phyloP scores from a whole-genome alignment of 192 early-diverging fungal species.

The Umbelopsis ramanniana region DNA sequence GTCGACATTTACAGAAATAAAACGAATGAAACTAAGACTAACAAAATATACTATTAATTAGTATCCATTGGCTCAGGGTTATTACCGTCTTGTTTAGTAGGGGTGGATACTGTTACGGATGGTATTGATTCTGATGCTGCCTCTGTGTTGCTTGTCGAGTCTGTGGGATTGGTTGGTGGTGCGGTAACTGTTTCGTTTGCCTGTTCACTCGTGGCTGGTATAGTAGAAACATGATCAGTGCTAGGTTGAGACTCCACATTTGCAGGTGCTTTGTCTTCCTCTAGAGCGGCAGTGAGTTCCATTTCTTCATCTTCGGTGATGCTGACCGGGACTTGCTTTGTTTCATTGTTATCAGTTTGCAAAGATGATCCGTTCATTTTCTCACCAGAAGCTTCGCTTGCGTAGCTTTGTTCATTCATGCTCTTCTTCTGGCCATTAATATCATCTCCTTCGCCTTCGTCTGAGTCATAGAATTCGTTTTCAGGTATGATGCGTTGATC shows the following conservation, averaged over 20 bases:
- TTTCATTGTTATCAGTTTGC: neutral
- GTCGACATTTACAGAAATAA: too few relatives aligned
- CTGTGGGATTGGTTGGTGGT: neutral
- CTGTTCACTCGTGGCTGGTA: neutral
- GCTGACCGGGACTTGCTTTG: neutral
- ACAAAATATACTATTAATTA: too few relatives aligned
- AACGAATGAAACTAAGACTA: too few relatives aligned
- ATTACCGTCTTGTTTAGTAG: too few relatives aligned
- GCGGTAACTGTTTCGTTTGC: neutral
- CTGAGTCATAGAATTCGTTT: constrained; percentile 79
- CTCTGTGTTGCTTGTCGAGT: neutral
- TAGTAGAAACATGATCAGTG: neutral
- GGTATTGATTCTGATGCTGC: too few relatives aligned
- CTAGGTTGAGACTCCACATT: too few relatives aligned
- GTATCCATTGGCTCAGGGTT: too few relatives aligned
- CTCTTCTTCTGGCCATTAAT: constrained; percentile 9
- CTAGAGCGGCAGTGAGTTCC: constrained; percentile 26
- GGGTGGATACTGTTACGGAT: too few relatives aligned
- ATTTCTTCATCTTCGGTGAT: constrained; percentile 37
- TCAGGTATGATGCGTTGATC: constrained; percentile 71
- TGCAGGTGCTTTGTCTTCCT: constrained; percentile 13
- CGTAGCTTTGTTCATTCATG: constrained; percentile 33
- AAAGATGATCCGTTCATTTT: constrained; percentile 14
- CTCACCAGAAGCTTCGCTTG: constrained; percentile 18
- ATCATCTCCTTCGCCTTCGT: constrained; percentile 55